These are phyloP conservation scores for Mycena floridula DNA, from an alignment of 768 basidiomycete genomes.

Conservation along the genomic window DNA sequence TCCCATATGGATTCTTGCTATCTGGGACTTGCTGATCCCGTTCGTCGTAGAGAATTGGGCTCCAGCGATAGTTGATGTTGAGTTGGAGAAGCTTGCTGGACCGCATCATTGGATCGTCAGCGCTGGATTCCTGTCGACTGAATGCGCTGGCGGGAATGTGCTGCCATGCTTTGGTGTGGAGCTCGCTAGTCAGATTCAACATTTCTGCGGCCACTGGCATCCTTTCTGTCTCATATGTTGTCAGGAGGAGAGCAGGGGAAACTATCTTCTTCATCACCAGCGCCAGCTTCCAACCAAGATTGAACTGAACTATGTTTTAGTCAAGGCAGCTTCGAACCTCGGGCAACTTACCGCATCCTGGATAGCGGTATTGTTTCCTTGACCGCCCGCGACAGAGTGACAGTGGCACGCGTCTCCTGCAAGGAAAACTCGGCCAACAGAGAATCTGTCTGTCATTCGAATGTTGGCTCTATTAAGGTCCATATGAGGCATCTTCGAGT, in stretches of 20 bases:
- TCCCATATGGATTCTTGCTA: not conserved
- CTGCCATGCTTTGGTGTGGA: conserved; percentile 31
- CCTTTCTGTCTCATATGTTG: not conserved
- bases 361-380: conserved; percentile 26
- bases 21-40: not conserved
- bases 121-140: conserved; percentile 20
- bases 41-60: conserved; percentile 33
- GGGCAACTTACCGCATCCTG: conserved; percentile 9
- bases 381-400: conserved; percentile 39
- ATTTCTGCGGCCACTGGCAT: not conserved
- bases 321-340: conserved; percentile 27
- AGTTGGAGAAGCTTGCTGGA: conserved; percentile 24
- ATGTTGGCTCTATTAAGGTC: conserved; percentile 48
- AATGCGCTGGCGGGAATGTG: conserved; percentile 38
- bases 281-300: conserved; percentile 40
- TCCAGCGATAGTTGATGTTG: conserved; percentile 39
- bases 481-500: too few species aligned
- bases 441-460: conserved; percentile 38
- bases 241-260: conserved; percentile 23
- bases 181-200: conserved; percentile 8
- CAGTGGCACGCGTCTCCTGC: conserved; percentile 44
- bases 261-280: conserved; percentile 32
- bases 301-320: conserved; percentile 30
- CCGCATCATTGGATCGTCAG: conserved; percentile 8
- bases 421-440: conserved; percentile 37